phyloP scores from a whole-genome alignment of 148 eudicot species.

The Oxyria digyna region DNA sequence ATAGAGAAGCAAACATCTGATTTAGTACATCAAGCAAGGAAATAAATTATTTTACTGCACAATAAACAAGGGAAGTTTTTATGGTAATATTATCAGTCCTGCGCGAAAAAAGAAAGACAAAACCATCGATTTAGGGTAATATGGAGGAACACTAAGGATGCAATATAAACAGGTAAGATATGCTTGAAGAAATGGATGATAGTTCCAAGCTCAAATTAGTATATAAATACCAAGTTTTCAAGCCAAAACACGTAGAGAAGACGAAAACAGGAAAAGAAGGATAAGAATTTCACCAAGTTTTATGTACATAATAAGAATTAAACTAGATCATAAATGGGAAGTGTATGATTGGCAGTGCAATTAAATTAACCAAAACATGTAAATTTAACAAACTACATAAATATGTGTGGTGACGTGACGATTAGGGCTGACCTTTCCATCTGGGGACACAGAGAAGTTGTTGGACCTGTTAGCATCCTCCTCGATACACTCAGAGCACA shows the following conservation, averaged over 20 bases:
- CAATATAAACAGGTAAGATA: not conserved
- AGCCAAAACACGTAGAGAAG: not conserved
- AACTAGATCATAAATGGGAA: not conserved
- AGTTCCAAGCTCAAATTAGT: not conserved
- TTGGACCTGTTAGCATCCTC: slow-evolving; percentile 49
- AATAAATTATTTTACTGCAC: too few relatives aligned
- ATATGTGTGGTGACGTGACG: not conserved
- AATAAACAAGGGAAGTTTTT: too few relatives aligned
- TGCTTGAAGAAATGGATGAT: not conserved
- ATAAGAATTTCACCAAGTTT: not conserved
- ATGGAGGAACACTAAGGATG: too few relatives aligned
- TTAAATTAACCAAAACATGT: not conserved
- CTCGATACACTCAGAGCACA: slow-evolving; percentile 81
- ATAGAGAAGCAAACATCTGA: too few relatives aligned
- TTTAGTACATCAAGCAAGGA: not conserved
- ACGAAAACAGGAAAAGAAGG: not conserved
- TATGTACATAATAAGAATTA: not conserved
- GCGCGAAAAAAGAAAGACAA: too few relatives aligned
- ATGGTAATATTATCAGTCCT: not conserved
- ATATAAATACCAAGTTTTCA: not conserved
- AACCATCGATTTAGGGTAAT: too few relatives aligned
- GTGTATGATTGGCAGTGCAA: not conserved
- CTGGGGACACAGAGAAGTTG: slow-evolving; percentile 34
- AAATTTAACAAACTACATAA: not conserved
- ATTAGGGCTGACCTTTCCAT: slow-evolving; percentile 45